Evolutionary conservation across 1,139 yeast species (phyloP), one percentile per base, ranked within the genome.

Genomic region (Debaryomyces udenii): DNA sequence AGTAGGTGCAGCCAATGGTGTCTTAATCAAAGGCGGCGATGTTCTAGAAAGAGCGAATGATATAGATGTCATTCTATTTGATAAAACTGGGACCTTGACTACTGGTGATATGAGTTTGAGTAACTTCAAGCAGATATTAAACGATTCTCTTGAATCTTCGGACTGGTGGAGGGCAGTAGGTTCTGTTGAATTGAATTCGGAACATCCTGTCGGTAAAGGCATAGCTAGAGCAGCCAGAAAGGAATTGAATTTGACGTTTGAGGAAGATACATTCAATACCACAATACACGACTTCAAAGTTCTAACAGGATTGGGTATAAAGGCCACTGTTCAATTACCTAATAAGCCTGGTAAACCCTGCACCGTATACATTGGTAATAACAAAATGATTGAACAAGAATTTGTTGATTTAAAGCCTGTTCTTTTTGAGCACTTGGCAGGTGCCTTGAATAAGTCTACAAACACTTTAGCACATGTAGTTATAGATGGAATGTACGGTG

Each of bases 71-170:
- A 79, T 93, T 18, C 69, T 94, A 27, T 91, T 94, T 61, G 99
- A 94, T 65, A 94, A 94, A 62, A 94, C 99, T 0, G 99, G 99
- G 2, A 94, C 99, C 0, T 70, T 94, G 38, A 94, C 99, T 0
- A 71, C 85, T 1, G 99, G 99, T 9, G 68, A 77, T 36, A 87
- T 94, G 95, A 65, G 64, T 7, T 80, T 87, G 3, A 63, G 64
- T 10, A 56, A 64, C 7, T 51, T 55, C 23, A 49, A 57, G 29
- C 43, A 46, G 38, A 35, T 46, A 17, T 42, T 37, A 36, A 39
- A 20, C 15, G 38, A 44, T 9, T 32, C 53, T 3, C 15, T 55
- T 7, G 31, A 46, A 5, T 57, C 52, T 10, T 34, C 41, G 3
- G 60, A 60, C 22, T 68, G 83, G 70, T 83, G 94, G 89, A 62